Evolutionary conservation across 1,139 yeast species (phyloP).

Genomic region (Barnettozyma hawaiiensis): DNA sequence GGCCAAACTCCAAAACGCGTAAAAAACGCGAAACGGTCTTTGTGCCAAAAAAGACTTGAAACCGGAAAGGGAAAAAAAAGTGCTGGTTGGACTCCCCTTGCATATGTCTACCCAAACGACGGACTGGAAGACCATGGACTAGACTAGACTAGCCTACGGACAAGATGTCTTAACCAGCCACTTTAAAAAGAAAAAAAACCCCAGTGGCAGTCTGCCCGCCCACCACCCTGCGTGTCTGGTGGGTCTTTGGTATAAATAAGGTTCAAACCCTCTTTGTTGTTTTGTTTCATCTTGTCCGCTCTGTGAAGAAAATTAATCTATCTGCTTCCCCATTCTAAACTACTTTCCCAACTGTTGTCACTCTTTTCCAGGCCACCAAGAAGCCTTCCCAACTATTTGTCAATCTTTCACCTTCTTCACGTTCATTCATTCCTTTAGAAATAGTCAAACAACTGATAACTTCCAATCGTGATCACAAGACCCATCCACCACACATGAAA

Average conservation of each 20-base stretch:
- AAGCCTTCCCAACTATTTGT: background rate
- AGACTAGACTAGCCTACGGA: no score
- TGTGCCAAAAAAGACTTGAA: background rate
- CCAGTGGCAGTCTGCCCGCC: no score
- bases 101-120: background rate
- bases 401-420: background rate
- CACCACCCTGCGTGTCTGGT: no score
- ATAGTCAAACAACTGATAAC: background rate
- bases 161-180: background rate
- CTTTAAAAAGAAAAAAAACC: background rate
- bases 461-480: background rate
- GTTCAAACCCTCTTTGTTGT: no score
- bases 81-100: background rate
- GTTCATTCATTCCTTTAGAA: background rate
- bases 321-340: background rate
- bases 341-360: conserved; percentile 10
- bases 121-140: no score
- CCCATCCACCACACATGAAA: background rate
- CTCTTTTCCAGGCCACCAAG: background rate
- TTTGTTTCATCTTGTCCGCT: background rate
- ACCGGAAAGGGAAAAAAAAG: background rate
- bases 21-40: conserved; percentile 2
- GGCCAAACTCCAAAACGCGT: conserved; percentile 1
- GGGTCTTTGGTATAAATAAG: no score
- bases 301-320: background rate